Base-by-base conservation (phyloP, 495 filamentous ascomycete species). In the Halenospora varia region DNA sequence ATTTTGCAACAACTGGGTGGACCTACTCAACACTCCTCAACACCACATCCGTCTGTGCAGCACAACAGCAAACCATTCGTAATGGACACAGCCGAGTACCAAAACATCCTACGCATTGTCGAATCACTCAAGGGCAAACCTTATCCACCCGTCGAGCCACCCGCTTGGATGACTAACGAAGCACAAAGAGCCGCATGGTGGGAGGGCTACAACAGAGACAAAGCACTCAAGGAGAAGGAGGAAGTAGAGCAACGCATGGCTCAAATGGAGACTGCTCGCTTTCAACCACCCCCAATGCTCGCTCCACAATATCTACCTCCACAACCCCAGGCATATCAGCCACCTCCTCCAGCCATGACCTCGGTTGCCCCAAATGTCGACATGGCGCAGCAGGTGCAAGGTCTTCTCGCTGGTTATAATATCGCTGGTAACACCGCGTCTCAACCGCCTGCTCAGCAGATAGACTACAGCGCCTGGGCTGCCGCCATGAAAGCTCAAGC, bases 101-200 rank as follows among this genome's bases (percentile, higher is more conserved):
- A 56, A 17, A 59, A 55, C n/a, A 51, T 67, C 48, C 9, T 39
- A n/a, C 23, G 53, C 11, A 58, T 62, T 23, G 50, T 67, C 25
- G 47, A 62, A 2, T 55, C 44, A 13, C 39, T 76, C 18, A 69
- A 62, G 47, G 59, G 59, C 29, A 63, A 66, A 22, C 63, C 71
- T 35, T 70, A 42, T 44, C 70, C 70, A 11, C 23, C 69, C 2
- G 67, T 54, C 13, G 62, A 72, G 25, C 62, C 73, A 0, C 65
- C 73, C 0, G 62, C 66, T 10, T 69, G 62, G 50, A 61, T 72
- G 49, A 64, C 62, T 10, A 61, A 58, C 26, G 51, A 64, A 13
- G 58, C 59, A 10, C 64, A 61, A 8, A 60, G 64, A 17, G 26
- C 54, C 10, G 61, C 65, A n/a, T 75, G 68, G 70, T 61, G 62